Percentiles rank a stretch among this genome's conserved stretches.
Conservation (phyloP, 805 yeast species). For the Wickerhamomyces bisporus region DNA sequence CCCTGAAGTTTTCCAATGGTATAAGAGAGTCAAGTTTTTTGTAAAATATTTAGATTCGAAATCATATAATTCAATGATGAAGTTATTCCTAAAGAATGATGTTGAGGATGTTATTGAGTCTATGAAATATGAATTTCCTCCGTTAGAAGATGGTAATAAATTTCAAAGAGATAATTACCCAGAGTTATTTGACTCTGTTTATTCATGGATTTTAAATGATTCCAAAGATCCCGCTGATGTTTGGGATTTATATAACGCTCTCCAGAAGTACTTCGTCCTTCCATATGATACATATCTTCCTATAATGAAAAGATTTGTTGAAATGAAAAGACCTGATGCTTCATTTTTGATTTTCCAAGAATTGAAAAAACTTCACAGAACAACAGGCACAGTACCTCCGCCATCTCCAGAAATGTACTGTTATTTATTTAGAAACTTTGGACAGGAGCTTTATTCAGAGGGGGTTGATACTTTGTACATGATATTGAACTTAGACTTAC, state of each 20-base stretch:
- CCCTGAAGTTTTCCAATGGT: conserved; percentile 27
- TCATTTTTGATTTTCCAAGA: conserved; percentile 59
- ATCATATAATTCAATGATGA: conserved; percentile 34
- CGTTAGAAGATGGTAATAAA: conserved; percentile 11
- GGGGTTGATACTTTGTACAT: conserved; percentile 65
- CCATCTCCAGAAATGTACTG: conserved; percentile 54
- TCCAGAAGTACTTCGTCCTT: conserved; percentile 49
- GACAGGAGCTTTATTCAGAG: conserved; percentile 50
- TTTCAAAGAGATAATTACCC: conserved; percentile 24
- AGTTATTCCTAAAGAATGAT: conserved; percentile 29
- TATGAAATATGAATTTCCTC: conserved; percentile 38
- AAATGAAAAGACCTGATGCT: conserved; percentile 49
- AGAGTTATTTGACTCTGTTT: conserved; percentile 36
- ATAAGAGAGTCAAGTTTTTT: conserved; percentile 38
- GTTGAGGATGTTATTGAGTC: conserved; percentile 37
- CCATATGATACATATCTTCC: conserved; percentile 58
- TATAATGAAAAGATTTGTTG: conserved; percentile 51
- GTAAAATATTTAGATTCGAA: conserved; percentile 32
- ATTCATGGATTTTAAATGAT: conserved; percentile 37
- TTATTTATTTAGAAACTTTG: conserved; percentile 56
- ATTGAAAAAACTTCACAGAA: conserved; percentile 49
- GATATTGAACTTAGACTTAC: conserved; percentile 56
- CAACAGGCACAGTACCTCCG: conserved; percentile 42
- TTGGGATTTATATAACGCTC: conserved; percentile 54
- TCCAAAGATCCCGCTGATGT: conserved; percentile 34